phyloP scores from a whole-genome alignment of 2,329 filamentous ascomycete genomes.

The Colletotrichum sansevieriae region DNA sequence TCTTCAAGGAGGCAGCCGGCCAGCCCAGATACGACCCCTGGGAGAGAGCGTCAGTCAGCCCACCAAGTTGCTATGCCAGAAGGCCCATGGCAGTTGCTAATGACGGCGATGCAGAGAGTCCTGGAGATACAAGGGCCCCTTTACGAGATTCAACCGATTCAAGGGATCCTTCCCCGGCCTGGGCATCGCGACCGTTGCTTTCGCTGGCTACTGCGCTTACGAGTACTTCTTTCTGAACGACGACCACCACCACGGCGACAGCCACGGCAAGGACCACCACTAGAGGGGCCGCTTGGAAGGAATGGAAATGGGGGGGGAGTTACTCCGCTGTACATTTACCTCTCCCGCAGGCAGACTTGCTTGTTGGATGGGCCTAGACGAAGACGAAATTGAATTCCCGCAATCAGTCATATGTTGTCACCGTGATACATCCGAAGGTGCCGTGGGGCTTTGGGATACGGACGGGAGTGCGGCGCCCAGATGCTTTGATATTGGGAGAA shows the following conservation, averaged over 20 bases:
- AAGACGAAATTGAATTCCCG: constrained; percentile 32
- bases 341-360: constrained; percentile 36
- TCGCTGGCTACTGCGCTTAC: constrained; percentile 88
- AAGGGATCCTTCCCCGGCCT: constrained; percentile 88
- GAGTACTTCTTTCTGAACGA: constrained; percentile 90
- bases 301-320: constrained; percentile 34
- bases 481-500: background rate
- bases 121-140: constrained; percentile 93
- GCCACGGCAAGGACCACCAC: constrained; percentile 70
- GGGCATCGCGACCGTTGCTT: constrained; percentile 92
- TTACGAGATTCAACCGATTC: constrained; percentile 91
- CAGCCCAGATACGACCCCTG: constrained; percentile 75
- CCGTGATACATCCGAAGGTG: background rate
- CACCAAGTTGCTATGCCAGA: background rate
- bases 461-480: background rate
- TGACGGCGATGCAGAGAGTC: constrained; percentile 75
- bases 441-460: background rate
- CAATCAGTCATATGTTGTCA: background rate
- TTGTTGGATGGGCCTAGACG: constrained; percentile 37
- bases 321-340: constrained; percentile 55
- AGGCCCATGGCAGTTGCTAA: constrained; percentile 29
- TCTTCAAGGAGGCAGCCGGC: constrained; percentile 80
- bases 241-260: constrained; percentile 69
- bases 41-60: constrained; percentile 69
- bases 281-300: constrained; percentile 51